Evolutionary conservation across 352 stramenopile species (phyloP), one percentile per base, ranked within the genome.

Genomic region (Globisporangium lucens): DNA sequence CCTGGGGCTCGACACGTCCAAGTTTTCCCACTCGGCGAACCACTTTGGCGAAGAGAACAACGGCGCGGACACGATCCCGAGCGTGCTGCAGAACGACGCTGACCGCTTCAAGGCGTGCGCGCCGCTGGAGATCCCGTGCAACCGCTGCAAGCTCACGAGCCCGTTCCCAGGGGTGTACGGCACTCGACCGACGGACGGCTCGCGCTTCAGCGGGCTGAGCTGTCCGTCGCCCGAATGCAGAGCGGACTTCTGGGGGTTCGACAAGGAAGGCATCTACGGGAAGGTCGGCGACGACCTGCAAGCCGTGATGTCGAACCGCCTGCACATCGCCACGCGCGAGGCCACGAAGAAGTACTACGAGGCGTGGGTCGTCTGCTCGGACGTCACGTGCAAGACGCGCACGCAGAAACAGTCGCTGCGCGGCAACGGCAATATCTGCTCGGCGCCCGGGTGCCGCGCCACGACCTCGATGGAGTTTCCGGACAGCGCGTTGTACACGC

Each of bases 381-480:
- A 99, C 74, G 87, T 95, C 33, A 96, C 85, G 65, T 99, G 97
- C 80, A 92, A 95, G 56, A 89, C 94, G 17, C 82, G 91, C 62
- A 99, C 97, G 60, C 89, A 98, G 49, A 98, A 99, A 76, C 85
- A 99, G 49, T 99, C 96, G 17, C 87, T 99, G 24, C 88, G 81
- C 67, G 88, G 87, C 27, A 93, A 92, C 52, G 97, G 97, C 59
- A 97, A 94, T 63, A 93, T 94, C 35, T 99, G 97, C 71, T 93
- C 98, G 38, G 85, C 86, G 27, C 75, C 72, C 13, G 91, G 94
- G 46, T 99, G 97, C 83, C 95, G 93, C 68, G 96, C 96, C 13
- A 82, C 85, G 3, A 89, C 98, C 52, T 83, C 74, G 36, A 80
- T 93, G 66, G 88, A 98, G 69, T 98, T 93, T 65, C 87, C 88